Evolutionary conservation across 352 stramenopile genomes (phyloP), one percentile per base, ranked within the genome.

Genomic region (Pythium phragmitis): DNA sequence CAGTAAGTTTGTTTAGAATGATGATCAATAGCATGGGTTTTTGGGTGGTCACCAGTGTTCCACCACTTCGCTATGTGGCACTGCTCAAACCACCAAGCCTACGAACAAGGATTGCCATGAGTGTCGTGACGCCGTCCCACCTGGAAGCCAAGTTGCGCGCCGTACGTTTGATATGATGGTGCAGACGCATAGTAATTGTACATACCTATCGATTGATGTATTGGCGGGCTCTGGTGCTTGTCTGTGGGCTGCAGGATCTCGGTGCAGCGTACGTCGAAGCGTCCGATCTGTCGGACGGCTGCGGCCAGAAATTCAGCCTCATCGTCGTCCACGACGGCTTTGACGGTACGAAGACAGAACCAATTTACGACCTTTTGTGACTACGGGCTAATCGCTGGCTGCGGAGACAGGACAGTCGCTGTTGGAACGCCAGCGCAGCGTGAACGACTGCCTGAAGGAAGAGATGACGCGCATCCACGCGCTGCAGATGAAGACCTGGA

Each of bases 401-500:
- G 39, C 16, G 48, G 16, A 0, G 41, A 34, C 59, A 91, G 80
- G 85, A 16, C 79, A 91, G 57, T 85, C 74, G 61, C 74, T 94
- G 61, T 63, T 94, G 54, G 80, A 94, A 47, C 85, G 85, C 47
- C 85, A 94, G 55, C 82, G 83, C 42, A 70, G 75, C 26, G 83
- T 94, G 63, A 91, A 94, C 67, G 79, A 91, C 49, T 88, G 77
- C 33, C 73, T 94, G 9, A 89, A 87, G 59, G 85, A 92, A 60
- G 82, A 94, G 62, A 91, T 94, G 81, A 88, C 77, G 57, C 76
- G 74, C 57, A 94, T 94, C 60, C 85, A 94, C 68, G 85, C 85
- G 69, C 74, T 94, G 60, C 81, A 91, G 62, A 91, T 94, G 82
- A 92, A 92, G 74, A 94, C 82, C 34, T 94, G 85, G 85, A 94